A percentile compares a stretch with the other conserved stretches of the same genome.
phyloP scores from a whole-genome alignment of 768 basidiomycete species.

The Leccinum arenicola region DNA sequence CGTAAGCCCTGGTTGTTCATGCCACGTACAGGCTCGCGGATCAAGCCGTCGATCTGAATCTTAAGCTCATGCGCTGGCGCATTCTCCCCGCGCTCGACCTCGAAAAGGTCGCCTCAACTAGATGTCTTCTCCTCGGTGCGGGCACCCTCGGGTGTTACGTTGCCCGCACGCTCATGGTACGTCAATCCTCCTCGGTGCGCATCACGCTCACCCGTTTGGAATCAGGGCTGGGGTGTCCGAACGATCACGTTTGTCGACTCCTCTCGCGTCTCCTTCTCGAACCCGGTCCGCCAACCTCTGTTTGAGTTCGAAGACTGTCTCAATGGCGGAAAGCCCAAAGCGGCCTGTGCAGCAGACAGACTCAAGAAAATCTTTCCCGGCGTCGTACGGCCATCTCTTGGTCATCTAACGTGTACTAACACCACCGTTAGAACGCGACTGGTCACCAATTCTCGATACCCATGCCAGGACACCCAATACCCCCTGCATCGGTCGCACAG shows the following conservation, averaged over 20 bases:
- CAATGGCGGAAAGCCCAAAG: slow-evolving; percentile 91
- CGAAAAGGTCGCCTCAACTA: slow-evolving; percentile 78
- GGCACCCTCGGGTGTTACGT: slow-evolving; percentile 98
- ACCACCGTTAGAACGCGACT: slow-evolving; percentile 60
- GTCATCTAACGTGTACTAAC: neutral
- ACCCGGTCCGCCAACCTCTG: slow-evolving; percentile 95
- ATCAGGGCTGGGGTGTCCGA: slow-evolving; percentile 92
- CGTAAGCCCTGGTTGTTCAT: neutral
- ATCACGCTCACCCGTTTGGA: neutral
- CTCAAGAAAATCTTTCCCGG: slow-evolving; percentile 91
- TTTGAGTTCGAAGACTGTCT: slow-evolving; percentile 95
- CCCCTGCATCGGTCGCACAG: slow-evolving; percentile 52
- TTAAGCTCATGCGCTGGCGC: slow-evolving; percentile 98
- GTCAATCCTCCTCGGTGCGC: neutral
- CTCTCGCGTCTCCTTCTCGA: slow-evolving; percentile 89
- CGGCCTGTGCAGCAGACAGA: slow-evolving; percentile 81
- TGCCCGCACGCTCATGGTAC: slow-evolving; percentile 80
- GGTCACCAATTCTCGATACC: slow-evolving; percentile 82
- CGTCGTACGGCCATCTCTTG: slow-evolving; percentile 54
- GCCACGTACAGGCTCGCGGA: slow-evolving; percentile 66
- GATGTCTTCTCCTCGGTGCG: slow-evolving; percentile 86
- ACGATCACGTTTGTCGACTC: slow-evolving; percentile 94
- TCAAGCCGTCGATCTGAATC: slow-evolving; percentile 96
- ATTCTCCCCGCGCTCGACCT: slow-evolving; percentile 87
- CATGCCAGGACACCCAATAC: slow-evolving; percentile 96